Percentiles rank a stretch among this genome's conserved stretches.
Conservation (phyloP, 2,329 filamentous ascomycete genomes). For the Hypoxylon rubiginosum region DNA sequence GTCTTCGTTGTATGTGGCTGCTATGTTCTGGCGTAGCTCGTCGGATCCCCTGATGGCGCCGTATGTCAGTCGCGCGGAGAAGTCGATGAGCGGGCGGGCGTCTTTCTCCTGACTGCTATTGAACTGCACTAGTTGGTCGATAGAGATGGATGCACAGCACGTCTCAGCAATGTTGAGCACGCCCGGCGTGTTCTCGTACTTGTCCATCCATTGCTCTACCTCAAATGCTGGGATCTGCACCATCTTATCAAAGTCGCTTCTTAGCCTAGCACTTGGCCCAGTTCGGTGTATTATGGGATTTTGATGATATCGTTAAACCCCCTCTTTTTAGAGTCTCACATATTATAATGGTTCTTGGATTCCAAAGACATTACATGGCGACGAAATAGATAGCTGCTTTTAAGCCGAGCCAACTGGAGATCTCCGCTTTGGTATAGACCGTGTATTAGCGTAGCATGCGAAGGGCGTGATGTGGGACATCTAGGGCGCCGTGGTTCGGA, state of each 20-base stretch:
- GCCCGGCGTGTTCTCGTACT: constrained; percentile 67
- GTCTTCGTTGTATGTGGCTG: constrained; percentile 71
- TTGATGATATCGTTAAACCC: not conserved
- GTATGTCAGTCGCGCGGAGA: constrained; percentile 75
- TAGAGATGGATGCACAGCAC: constrained; percentile 79
- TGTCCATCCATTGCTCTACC: constrained; percentile 80
- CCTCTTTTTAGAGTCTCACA: too few relatives aligned
- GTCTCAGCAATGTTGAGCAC: constrained; percentile 83
- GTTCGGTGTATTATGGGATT: not conserved
- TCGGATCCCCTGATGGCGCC: constrained; percentile 78
- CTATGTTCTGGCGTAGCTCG: constrained; percentile 73
- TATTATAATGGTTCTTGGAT: not conserved
- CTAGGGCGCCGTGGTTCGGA: constrained; percentile 14
- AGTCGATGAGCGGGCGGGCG: constrained; percentile 59
- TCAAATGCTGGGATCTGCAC: constrained; percentile 73
- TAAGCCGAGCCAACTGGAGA: not conserved
- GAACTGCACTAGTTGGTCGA: constrained; percentile 74
- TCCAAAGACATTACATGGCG: not conserved
- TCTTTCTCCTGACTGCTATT: constrained; percentile 64
- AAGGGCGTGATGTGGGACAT: constrained; percentile 30
- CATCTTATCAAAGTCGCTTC: constrained; percentile 57
- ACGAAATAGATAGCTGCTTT: not conserved
- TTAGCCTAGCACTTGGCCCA: not conserved
- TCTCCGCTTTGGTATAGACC: not conserved
- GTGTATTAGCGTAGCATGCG: constrained; percentile 3